Evolutionary conservation across 495 filamentous ascomycete genomes (phyloP).

Genomic region (Penicillium angulare): DNA sequence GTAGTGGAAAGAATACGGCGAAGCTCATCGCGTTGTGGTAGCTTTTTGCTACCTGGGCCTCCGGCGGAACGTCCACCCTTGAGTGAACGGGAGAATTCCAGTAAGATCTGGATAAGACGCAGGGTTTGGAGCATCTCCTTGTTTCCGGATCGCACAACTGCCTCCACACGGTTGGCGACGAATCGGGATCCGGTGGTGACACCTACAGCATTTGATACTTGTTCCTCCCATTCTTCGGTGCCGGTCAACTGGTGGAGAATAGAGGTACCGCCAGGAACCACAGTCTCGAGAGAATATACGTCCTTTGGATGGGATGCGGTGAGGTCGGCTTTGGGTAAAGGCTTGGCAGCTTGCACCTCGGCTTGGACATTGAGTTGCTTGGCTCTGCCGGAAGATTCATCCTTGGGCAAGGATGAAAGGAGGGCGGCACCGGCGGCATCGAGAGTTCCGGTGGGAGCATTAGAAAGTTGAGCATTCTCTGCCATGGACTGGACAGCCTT

Average conservation of each 20-base stretch:
- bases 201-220: conserved; percentile 53
- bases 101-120: conserved; percentile 57
- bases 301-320: conserved; percentile 70
- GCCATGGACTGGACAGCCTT: conserved; percentile 75
- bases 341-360: conserved; percentile 66
- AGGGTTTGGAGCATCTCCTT: conserved; percentile 54
- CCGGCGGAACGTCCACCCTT: conserved; percentile 22
- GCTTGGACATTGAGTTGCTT: conserved; percentile 66
- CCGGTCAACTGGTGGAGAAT: conserved; percentile 56
- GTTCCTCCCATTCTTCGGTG: conserved; percentile 74
- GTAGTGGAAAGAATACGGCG: conserved; percentile 40
- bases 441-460: conserved; percentile 45
- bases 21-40: conserved; percentile 42
- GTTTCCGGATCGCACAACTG: conserved; percentile 57
- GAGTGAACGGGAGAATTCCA: conserved; percentile 60
- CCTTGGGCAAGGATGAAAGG: conserved; percentile 56
- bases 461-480: conserved; percentile 70
- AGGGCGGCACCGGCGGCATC: conserved; percentile 59
- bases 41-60: conserved; percentile 37
- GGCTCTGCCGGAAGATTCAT: conserved; percentile 56
- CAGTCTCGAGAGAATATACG: conserved; percentile 69
- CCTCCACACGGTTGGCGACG: conserved; percentile 60
- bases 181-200: conserved; percentile 62
- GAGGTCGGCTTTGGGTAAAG: conserved; percentile 73
- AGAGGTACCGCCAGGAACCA: conserved; percentile 55